phyloP scores from a whole-genome alignment of 192 early-diverging fungal genomes.

The Coemansia sp. region DNA sequence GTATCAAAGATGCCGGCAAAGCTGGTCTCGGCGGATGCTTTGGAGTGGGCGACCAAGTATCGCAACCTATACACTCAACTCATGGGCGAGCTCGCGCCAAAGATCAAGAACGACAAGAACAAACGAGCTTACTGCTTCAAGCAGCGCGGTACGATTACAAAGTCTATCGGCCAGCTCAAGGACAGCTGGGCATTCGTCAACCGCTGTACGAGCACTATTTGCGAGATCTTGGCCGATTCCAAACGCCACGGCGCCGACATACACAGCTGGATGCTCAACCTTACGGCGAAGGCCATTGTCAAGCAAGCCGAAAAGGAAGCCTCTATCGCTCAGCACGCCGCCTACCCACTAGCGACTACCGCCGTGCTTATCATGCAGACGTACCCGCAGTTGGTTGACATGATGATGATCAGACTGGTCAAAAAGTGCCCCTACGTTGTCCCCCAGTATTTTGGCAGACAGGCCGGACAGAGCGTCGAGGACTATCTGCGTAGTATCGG shows the following conservation, averaged over 20 bases:
- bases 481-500: conserved; percentile 37
- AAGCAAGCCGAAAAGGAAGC: conserved; percentile 53
- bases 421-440: conserved; percentile 54
- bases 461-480: conserved; percentile 19
- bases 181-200: conserved; percentile 43
- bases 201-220: conserved; percentile 25
- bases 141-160: conserved; percentile 40
- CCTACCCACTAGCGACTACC: conserved; percentile 40
- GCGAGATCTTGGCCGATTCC: conserved; percentile 15
- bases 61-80: conserved; percentile 30
- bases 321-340: conserved; percentile 25
- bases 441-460: conserved; percentile 26
- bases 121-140: conserved; percentile 34
- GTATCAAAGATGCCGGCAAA: neutral
- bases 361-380: conserved; percentile 33
- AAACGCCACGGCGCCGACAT: conserved; percentile 16
- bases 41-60: conserved; percentile 41
- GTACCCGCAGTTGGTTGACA: conserved; percentile 30
- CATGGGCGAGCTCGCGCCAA: conserved; percentile 23
- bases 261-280: conserved; percentile 48
- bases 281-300: conserved; percentile 46
- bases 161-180: conserved; percentile 51
- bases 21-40: conserved; percentile 15
- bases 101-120: conserved; percentile 16
- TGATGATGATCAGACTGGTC: conserved; percentile 45